Conservation (phyloP, 192 early-diverging fungal species). For the Podila verticillata region DNA sequence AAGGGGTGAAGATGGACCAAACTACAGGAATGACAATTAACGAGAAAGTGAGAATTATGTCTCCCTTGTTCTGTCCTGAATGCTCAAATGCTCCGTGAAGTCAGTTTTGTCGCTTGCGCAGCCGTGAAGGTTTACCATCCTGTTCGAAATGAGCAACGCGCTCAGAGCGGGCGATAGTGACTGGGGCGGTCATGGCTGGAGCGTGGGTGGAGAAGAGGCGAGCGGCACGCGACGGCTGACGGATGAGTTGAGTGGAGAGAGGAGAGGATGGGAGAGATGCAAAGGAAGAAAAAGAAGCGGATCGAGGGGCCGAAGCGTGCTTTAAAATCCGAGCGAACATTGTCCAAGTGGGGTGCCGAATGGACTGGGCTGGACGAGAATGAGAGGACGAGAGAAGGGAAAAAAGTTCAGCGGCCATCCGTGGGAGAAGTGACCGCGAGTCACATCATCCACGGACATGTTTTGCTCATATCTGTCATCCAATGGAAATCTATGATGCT, state of each 20-base stretch:
- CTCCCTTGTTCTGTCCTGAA: too few species aligned
- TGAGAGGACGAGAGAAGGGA: background rate
- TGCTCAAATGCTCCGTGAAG: too few species aligned
- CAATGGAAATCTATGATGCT: background rate
- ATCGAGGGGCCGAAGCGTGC: background rate
- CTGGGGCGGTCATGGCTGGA: conserved; percentile 15
- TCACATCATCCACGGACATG: conserved; percentile 5
- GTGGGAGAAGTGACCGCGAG: conserved; percentile 6
- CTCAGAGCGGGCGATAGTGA: conserved; percentile 39
- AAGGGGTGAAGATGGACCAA: conserved; percentile 89
- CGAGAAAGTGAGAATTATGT: background rate
- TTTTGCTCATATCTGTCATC: background rate
- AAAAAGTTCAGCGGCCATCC: background rate
- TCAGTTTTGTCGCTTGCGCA: too few species aligned
- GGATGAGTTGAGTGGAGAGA: conserved; percentile 3
- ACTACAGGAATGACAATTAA: conserved; percentile 48
- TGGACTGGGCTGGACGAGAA: background rate
- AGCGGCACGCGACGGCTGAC: background rate
- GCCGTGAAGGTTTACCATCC: conserved; percentile 50
- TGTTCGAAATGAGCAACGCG: conserved; percentile 63
- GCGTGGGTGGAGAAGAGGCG: conserved; percentile 7
- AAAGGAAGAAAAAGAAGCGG: conserved; percentile 7
- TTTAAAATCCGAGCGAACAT: conserved; percentile 40
- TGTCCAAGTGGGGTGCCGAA: background rate
- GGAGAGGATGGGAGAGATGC: conserved; percentile 4